phyloP scores from a whole-genome alignment of 2,329 filamentous ascomycete species.

The Epichloe brachyelytri region DNA sequence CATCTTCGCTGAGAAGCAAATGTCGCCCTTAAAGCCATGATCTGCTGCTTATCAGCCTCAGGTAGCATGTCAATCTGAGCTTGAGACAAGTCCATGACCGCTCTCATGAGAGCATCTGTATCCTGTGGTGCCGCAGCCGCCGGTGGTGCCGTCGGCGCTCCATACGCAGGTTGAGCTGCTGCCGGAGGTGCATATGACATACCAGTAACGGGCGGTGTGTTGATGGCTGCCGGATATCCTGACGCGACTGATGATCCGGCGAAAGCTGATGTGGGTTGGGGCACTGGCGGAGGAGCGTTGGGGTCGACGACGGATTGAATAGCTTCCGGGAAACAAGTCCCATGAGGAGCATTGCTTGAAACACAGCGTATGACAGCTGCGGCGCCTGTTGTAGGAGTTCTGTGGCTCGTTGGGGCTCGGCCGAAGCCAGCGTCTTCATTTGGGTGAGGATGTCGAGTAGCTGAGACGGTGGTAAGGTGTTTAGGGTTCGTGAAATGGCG shows the following conservation, averaged over 20 bases:
- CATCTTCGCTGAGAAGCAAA: conserved; percentile 33
- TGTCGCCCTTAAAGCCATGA: conserved; percentile 61
- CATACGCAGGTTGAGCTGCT: conserved; percentile 22
- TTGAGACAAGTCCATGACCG: conserved; percentile 69
- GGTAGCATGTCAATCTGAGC: conserved; percentile 68
- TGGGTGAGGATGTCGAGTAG: conserved; percentile 87
- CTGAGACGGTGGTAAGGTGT: conserved; percentile 73
- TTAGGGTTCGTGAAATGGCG: conserved; percentile 82
- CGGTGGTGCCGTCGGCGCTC: conserved; percentile 15
- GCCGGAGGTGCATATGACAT: conserved; percentile 34
- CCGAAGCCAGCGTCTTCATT: conserved; percentile 81
- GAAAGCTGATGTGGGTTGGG: conserved; percentile 19
- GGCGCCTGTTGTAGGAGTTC: conserved; percentile 81
- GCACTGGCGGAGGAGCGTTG: conserved; percentile 26
- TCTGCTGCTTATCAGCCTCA: conserved; percentile 62
- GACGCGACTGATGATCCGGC: conserved; percentile 20
- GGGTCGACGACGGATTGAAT: conserved; percentile 69
- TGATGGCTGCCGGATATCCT: conserved; percentile 27
- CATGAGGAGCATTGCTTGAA: conserved; percentile 87
- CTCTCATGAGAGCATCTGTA: conserved; percentile 62
- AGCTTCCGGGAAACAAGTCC: conserved; percentile 79
- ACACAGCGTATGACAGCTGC: conserved; percentile 87
- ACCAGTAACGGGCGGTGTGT: conserved; percentile 34
- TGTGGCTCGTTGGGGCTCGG: conserved; percentile 70
- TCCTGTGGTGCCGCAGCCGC: conserved; percentile 33